phyloP scores from a whole-genome alignment of 2,329 filamentous ascomycete species.

The Calonectria hawksworthii region DNA sequence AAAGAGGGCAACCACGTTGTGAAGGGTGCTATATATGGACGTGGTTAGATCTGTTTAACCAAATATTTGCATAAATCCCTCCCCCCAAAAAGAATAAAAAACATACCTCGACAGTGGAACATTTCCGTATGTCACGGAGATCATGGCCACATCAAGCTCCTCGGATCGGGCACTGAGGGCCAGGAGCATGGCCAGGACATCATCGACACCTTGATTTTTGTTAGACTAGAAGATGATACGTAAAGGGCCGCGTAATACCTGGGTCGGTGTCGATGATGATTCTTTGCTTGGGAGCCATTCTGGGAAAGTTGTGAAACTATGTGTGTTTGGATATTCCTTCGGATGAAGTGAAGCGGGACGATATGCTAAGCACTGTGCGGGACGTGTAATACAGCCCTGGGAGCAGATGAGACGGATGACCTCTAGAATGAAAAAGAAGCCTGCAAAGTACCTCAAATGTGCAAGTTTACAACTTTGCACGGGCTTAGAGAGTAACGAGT shows the following conservation, averaged over 20 bases:
- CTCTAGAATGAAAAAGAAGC: background rate
- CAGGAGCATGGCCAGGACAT: conserved; percentile 89
- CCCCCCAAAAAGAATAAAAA: background rate
- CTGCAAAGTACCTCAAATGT: background rate
- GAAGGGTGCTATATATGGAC: conserved; percentile 75
- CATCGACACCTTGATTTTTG: conserved; percentile 78
- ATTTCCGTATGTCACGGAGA: conserved; percentile 95
- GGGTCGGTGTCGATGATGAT: conserved; percentile 98
- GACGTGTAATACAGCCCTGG: background rate
- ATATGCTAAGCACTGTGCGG: background rate
- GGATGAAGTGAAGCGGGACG: background rate
- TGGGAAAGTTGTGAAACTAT: background rate
- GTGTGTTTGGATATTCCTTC: background rate
- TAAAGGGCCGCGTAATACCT: conserved; percentile 61
- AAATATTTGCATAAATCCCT: background rate
- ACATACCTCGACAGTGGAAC: conserved; percentile 83
- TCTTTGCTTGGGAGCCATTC: conserved; percentile 77
- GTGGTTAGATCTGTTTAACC: background rate
- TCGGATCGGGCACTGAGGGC: conserved; percentile 86
- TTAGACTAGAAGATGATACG: conserved; percentile 10
- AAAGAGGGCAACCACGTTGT: conserved; percentile 92
- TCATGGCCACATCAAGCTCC: conserved; percentile 86
- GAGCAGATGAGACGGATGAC: background rate
- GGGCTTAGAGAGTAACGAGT: background rate
- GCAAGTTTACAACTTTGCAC: background rate